A percentile compares a stretch with the other conserved stretches of the same genome.
Evolutionary conservation across 2,329 filamentous ascomycete genomes (phyloP).

Genomic region (Tolypocladium endophyticum): DNA sequence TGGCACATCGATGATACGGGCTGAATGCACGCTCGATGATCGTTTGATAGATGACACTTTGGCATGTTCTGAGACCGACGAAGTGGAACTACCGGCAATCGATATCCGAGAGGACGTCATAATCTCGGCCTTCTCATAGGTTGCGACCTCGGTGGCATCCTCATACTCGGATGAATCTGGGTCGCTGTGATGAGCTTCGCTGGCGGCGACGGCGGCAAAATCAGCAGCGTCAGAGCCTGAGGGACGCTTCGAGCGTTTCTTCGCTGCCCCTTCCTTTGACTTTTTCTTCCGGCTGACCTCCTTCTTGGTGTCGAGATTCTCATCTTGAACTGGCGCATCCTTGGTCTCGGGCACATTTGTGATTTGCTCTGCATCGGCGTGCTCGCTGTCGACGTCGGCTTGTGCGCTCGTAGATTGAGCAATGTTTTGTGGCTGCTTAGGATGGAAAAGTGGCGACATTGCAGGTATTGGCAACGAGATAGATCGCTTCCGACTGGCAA

Average conservation of each 20-base stretch:
- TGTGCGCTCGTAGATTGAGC: not conserved
- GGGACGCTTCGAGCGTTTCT: not conserved
- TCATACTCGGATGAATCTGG: constrained; percentile 16
- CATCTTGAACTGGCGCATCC: not conserved
- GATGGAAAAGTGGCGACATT: constrained; percentile 5
- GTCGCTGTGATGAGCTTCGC: constrained; percentile 1
- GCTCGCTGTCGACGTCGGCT: not conserved
- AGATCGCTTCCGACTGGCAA: constrained; percentile 31
- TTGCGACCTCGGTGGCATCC: constrained; percentile 32
- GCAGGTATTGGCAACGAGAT: constrained; percentile 36
- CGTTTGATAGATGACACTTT: constrained; percentile 24
- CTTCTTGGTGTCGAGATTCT: not conserved
- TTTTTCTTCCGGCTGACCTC: not conserved
- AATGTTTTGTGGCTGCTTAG: not conserved
- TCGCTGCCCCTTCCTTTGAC: too few relatives aligned
- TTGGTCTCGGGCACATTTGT: not conserved
- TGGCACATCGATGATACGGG: constrained; percentile 47
- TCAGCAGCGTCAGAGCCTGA: not conserved
- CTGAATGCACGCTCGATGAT: constrained; percentile 41
- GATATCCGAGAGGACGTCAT: constrained; percentile 47
- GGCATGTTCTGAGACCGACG: constrained; percentile 35
- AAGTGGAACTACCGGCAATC: constrained; percentile 39
- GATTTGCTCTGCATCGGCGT: not conserved
- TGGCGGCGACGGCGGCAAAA: not conserved
- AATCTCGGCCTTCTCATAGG: constrained; percentile 48